Evolutionary conservation across 78 protist genomes (phyloP).

Genomic region (slime mould (Dictyostelium discoideum)): dicty_2.7 NC_007090.3:892001-892500

Average conservation of each 20-base stretch:
- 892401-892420: conserved; percentile 21
- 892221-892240: conserved; percentile 70
- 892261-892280: conserved; percentile 59
- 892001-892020: neutral
- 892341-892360: conserved; percentile 24
- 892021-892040: neutral
- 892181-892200: conserved; percentile 42
- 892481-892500: neutral
- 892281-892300: conserved; percentile 43
- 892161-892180: conserved; percentile 69
- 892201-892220: conserved; percentile 21
- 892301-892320: conserved; percentile 18
- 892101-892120: neutral
- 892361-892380: conserved; percentile 26
- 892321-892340: conserved; percentile 35
- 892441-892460: conserved; percentile 10
- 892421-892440: conserved; percentile 5
- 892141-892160: conserved; percentile 19
- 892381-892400: conserved; percentile 18
- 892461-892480: conserved; percentile 50
- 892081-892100: conserved; percentile 40
- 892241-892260: conserved; percentile 20
- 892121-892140: neutral
- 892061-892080: conserved; percentile 30
- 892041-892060: conserved; percentile 38